Conservation (phyloP, 2,329 filamentous ascomycete genomes). For the Chalaropsis thielavioides region DNA sequence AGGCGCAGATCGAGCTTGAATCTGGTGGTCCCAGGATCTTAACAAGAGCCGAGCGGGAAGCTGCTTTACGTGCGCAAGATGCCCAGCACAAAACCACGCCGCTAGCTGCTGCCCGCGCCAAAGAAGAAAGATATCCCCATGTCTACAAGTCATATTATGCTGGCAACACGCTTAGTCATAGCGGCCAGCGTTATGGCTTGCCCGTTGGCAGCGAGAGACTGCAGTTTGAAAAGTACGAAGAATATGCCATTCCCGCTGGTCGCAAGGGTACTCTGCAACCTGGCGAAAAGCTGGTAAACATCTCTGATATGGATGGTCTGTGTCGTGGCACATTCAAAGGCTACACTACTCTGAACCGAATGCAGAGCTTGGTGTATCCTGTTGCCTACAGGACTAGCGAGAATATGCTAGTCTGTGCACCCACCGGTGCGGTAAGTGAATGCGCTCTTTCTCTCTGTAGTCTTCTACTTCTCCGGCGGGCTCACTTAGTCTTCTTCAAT, state of each 20-base stretch:
- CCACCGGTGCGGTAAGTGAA: conserved; percentile 67
- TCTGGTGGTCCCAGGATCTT: conserved; percentile 36
- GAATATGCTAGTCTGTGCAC: conserved; percentile 97
- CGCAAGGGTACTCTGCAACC: conserved; percentile 59
- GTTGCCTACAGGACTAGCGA: conserved; percentile 92
- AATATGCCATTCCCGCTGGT: conserved; percentile 72
- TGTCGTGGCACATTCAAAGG: conserved; percentile 86
- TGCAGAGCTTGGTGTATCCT: conserved; percentile 94
- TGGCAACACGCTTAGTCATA: conserved; percentile 68
- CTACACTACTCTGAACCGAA: conserved; percentile 86
- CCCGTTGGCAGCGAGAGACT: conserved; percentile 59
- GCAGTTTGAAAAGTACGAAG: conserved; percentile 69
- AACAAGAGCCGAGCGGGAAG: conserved; percentile 63
- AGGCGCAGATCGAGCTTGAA: conserved; percentile 10
- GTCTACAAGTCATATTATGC: conserved; percentile 75
- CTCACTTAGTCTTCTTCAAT: not conserved
- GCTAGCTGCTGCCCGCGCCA: conserved; percentile 55
- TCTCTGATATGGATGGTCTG: conserved; percentile 73
- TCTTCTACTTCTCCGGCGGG: too few species aligned
- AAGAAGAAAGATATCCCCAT: conserved; percentile 73
- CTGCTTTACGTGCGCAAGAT: conserved; percentile 61
- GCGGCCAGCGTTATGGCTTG: conserved; percentile 69
- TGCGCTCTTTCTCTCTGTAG: not conserved
- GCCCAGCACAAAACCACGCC: conserved; percentile 66
- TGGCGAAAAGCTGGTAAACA: conserved; percentile 61